Conservation (phyloP, 2,329 filamentous ascomycete genomes). For the Trichoderma arundinaceum region DNA sequence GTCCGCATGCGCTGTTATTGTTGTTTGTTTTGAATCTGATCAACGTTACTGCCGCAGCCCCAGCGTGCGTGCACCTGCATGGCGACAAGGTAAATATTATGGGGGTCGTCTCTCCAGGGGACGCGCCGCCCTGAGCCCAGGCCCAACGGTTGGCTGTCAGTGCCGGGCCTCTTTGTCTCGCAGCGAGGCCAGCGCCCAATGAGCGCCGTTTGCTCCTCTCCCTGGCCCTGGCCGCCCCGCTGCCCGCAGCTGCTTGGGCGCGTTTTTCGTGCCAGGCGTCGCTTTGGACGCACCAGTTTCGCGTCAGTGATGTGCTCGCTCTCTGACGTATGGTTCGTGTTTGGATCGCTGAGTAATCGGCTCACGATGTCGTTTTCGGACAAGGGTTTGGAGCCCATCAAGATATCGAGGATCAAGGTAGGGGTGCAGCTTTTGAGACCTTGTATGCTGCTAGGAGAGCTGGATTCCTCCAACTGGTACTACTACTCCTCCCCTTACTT, state of each 20-base stretch:
- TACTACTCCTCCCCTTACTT: too few species aligned
- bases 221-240: slow-evolving; percentile 16
- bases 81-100: slow-evolving; percentile 14
- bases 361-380: background rate
- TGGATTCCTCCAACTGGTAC: too few species aligned
- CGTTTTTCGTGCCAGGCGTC: slow-evolving; percentile 28
- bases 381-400: background rate
- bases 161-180: slow-evolving; percentile 16
- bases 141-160: slow-evolving; percentile 18
- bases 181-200: slow-evolving; percentile 7
- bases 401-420: too few species aligned
- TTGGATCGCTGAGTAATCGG: slow-evolving; percentile 10
- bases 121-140: slow-evolving; percentile 11
- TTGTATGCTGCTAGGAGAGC: too few species aligned
- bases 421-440: too few species aligned
- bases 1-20: slow-evolving; percentile 12
- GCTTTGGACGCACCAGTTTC: slow-evolving; percentile 30
- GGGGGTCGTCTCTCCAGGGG: slow-evolving; percentile 8
- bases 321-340: background rate
- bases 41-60: background rate
- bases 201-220: slow-evolving; percentile 7
- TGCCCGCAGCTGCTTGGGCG: background rate
- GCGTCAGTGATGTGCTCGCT: slow-evolving; percentile 25
- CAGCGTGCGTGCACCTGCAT: slow-evolving; percentile 10
- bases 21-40: slow-evolving; percentile 24